Base-by-base conservation (phyloP, 129 eudicot species). In the Flaveria brownii region DNA sequence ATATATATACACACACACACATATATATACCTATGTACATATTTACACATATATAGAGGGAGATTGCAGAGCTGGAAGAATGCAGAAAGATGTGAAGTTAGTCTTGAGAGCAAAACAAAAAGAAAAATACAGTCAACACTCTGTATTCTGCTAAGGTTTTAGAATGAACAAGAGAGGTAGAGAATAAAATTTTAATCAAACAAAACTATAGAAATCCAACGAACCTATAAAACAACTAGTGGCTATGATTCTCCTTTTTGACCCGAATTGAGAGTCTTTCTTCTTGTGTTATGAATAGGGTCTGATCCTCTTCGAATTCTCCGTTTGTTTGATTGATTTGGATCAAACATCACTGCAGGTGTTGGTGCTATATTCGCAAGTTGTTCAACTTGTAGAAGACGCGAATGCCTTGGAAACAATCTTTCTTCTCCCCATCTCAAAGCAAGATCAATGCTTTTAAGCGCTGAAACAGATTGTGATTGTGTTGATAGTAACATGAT, bases 231-330 rank as follows among this genome's bases (percentile, higher is more conserved):
- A 79, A 72, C 72, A 77, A 59, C 68, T 55, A 70, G 61, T 64
- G 54, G 42, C 70, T 73, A 81, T 63, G 57, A 46, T 28, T 28
- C 16, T 77, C 64, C 17, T 42, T 62, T 57, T 56, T 47, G 2
- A 10, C n/a, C 39, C 2, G 15, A 47, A 28, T 63, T 18, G 70
- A 56, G 49, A 65, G 70, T 18, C 66, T 28, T 78, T 88, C 87
- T 88, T 71, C 91, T 45, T 78, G 79, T 85, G 82, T 94, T 91
- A 72, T 94, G 98, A 75, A 94, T 94, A 2, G 98, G 98, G 65
- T 94, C 96, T 5, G 97, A 84, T 36, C 98, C 93, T 73, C 91
- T 73, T 77, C 87, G 79, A 70, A 89, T 91, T 62, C 96, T 70
- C 78, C 98, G 83, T 71, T 94, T 89, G 80, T 85, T 82, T 1